Conservation (phyloP, 2,329 filamentous ascomycete genomes). For the Ceratocystis albifundus region DNA sequence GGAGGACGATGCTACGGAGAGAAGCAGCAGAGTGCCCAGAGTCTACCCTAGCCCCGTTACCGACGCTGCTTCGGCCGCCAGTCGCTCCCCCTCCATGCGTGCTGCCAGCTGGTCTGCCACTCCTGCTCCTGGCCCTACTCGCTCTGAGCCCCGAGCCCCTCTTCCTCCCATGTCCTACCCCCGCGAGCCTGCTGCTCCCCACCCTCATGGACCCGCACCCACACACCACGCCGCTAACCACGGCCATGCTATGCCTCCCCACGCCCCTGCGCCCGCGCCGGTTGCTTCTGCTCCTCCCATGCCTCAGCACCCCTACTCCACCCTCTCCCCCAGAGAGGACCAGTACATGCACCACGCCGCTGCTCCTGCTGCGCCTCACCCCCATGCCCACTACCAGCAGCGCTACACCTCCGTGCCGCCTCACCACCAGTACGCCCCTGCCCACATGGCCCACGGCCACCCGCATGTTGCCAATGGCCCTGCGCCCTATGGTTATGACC, state of each 20-base stretch:
- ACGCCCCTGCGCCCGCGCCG: not conserved
- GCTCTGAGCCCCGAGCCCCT: slow-evolving; percentile 11
- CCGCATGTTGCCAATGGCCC: slow-evolving; percentile 30
- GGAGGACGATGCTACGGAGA: slow-evolving; percentile 32
- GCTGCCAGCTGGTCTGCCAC: slow-evolving; percentile 15
- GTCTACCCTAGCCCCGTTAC: slow-evolving; percentile 33
- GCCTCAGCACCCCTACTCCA: not conserved
- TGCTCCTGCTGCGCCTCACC: slow-evolving; percentile 30
- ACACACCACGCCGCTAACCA: not conserved
- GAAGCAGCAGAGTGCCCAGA: slow-evolving; percentile 38
- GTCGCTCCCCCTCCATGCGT: slow-evolving; percentile 15
- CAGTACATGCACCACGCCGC: slow-evolving; percentile 23
- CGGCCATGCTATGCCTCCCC: not conserved
- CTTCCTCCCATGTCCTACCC: slow-evolving; percentile 15
- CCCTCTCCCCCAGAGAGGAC: not conserved
- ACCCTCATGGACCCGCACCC: not conserved
- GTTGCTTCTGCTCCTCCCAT: not conserved
- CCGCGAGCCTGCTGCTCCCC: slow-evolving; percentile 7
- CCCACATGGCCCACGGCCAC: slow-evolving; percentile 25
- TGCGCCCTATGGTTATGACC: slow-evolving; percentile 36
- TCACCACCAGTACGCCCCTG: slow-evolving; percentile 34
- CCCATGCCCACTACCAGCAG: slow-evolving; percentile 19
- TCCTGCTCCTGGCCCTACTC: slow-evolving; percentile 5
- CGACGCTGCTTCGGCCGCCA: slow-evolving; percentile 16
- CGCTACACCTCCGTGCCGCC: slow-evolving; percentile 13